These are phyloP conservation scores for Antitrichia curtipendula DNA, from an alignment of 225 moss, liverwort and hornwort genomes.

Conservation along the genomic window DNA sequence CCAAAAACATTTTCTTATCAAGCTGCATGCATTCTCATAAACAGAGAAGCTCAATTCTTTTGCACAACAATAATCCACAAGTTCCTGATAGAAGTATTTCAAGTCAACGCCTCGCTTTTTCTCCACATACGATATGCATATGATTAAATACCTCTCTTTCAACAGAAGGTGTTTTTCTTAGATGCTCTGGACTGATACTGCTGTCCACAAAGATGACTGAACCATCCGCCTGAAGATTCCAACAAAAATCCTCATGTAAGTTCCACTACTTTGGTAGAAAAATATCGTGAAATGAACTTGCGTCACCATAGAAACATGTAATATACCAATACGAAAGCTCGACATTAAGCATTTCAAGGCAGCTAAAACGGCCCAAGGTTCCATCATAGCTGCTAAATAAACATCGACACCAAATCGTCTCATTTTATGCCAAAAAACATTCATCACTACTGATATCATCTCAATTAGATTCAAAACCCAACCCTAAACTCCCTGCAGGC, in stretches of 20 bases:
- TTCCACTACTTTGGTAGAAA: not conserved
- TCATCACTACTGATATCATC: not conserved
- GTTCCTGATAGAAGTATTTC: not conserved
- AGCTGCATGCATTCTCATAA: not conserved
- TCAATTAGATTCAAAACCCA: not conserved
- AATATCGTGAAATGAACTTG: not conserved
- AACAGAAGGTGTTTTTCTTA: not conserved
- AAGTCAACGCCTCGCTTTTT: not conserved
- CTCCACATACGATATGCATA: not conserved
- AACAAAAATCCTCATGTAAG: not conserved
- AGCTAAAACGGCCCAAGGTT: not conserved
- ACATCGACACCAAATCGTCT: not conserved
- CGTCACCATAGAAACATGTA: not conserved
- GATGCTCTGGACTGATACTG: conserved; percentile 1
- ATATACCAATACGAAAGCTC: not conserved
- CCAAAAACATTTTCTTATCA: not conserved
- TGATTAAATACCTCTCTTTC: conserved; percentile 7
- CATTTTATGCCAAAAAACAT: not conserved
- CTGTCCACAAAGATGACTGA: conserved; percentile 38
- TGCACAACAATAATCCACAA: not conserved
- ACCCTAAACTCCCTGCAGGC: not conserved
- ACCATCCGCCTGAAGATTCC: conserved; percentile 23
- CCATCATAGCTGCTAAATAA: not conserved
- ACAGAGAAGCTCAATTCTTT: not conserved
- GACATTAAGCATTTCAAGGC: not conserved